These are phyloP conservation scores for Adansonia madagascariensis DNA, from an alignment of 441 rosid species.

Conservation along the genomic window DNA sequence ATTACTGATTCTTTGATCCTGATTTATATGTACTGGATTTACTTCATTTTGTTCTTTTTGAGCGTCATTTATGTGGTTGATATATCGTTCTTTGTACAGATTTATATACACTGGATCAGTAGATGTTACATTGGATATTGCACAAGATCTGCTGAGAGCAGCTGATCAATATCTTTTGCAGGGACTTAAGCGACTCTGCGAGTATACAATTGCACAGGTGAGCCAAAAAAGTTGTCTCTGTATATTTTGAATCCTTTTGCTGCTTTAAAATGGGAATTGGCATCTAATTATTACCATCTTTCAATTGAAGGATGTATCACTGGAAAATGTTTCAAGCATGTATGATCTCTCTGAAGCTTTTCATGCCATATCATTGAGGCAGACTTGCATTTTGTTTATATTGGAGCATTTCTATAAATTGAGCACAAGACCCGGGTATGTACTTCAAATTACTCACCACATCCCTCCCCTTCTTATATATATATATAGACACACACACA, in stretches of 20 bases:
- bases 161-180: conserved; percentile 98
- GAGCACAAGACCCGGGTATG: conserved; percentile 81
- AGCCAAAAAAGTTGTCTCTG: conserved; percentile 34
- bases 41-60: not conserved
- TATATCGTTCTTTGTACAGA: conserved; percentile 44
- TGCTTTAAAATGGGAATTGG: conserved; percentile 26
- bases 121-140: conserved; percentile 73
- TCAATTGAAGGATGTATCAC: conserved; percentile 72
- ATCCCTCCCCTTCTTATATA: not conserved
- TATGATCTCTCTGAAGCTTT: conserved; percentile 98
- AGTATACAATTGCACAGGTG: conserved; percentile 96
- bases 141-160: conserved; percentile 98
- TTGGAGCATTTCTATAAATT: conserved; percentile 88
- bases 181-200: conserved; percentile 95
- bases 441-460: conserved; percentile 14
- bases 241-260: conserved; percentile 20
- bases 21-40: not conserved
- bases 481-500: too few species aligned
- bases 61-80: conserved; percentile 20
- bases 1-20: conserved; percentile 25
- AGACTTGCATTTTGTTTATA: conserved; percentile 89
- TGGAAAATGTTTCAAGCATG: conserved; percentile 90
- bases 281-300: conserved; percentile 21
- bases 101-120: conserved; percentile 97
- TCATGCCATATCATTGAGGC: conserved; percentile 88